These are phyloP conservation scores for Xylariaceae sp. DNA, from an alignment of 2,329 filamentous ascomycete genomes.

Conservation along the genomic window DNA sequence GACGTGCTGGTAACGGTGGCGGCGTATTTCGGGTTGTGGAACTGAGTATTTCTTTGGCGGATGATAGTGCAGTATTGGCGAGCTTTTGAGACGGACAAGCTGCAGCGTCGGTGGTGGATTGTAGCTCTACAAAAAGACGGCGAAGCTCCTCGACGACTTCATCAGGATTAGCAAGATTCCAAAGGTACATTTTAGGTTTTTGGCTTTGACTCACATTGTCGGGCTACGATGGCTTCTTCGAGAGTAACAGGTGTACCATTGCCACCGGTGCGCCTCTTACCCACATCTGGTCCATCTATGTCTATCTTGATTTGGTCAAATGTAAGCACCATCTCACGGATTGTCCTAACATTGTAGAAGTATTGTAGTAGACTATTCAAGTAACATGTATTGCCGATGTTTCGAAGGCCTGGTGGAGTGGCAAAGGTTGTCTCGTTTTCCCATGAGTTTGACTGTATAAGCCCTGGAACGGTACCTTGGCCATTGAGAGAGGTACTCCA, in stretches of 20 bases:
- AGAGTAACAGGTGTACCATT: constrained; percentile 47
- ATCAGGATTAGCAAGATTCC: constrained; percentile 12
- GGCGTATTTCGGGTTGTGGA: constrained; percentile 27
- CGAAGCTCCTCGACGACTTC: constrained; percentile 72
- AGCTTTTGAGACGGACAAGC: constrained; percentile 72
- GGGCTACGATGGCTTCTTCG: constrained; percentile 60
- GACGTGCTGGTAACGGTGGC: constrained; percentile 49
- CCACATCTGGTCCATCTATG: constrained; percentile 58
- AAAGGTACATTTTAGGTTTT: background rate
- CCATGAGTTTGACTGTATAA: background rate
- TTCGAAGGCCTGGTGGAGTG: constrained; percentile 81
- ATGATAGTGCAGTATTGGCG: constrained; percentile 72
- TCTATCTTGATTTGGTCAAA: constrained; percentile 69
- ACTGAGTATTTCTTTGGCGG: constrained; percentile 36
- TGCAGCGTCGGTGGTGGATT: constrained; percentile 55
- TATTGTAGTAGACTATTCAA: constrained; percentile 95
- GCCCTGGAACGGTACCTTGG: background rate
- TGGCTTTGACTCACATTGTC: constrained; percentile 63
- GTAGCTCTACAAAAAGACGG: constrained; percentile 66
- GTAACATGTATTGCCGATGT: constrained; percentile 98
- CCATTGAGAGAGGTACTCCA: background rate
- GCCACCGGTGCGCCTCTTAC: constrained; percentile 70
- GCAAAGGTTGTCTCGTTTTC: constrained; percentile 35
- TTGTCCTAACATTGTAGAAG: constrained; percentile 80
- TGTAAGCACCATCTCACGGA: constrained; percentile 75